Percentiles rank a stretch among this genome's conserved stretches.
Conservation (phyloP, 257 asterid species). For the Solanum appendiculatum region DNA sequence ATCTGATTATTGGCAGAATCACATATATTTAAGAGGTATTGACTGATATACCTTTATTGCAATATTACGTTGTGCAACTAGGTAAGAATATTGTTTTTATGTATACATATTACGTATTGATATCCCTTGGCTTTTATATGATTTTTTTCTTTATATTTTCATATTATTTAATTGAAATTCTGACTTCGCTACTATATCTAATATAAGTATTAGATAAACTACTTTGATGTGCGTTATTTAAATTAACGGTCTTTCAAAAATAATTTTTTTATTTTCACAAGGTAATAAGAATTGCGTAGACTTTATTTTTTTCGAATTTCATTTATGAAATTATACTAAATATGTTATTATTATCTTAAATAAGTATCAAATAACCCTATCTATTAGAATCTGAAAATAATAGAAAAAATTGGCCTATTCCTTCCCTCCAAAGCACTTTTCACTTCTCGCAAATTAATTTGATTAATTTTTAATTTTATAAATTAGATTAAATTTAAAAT, state of each 20-base stretch:
- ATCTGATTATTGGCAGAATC: not conserved
- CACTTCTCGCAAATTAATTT: not conserved
- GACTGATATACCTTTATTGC: too few species aligned
- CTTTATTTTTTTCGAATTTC: not conserved
- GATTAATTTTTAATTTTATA: too few species aligned
- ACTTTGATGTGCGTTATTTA: not conserved
- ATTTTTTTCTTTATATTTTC: too few species aligned
- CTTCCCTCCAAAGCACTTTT: not conserved
- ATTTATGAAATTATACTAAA: not conserved
- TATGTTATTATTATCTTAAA: not conserved
- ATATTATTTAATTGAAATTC: too few species aligned
- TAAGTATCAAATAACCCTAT: not conserved
- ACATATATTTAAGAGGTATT: too few species aligned
- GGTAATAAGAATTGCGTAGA: not conserved
- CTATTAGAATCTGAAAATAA: not conserved
- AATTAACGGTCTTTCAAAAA: not conserved
- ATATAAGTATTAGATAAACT: not conserved
- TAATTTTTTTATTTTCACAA: not conserved
- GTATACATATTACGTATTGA: too few species aligned
- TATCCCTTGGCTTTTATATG: too few species aligned
- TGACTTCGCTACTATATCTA: too few species aligned
- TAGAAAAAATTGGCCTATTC: not conserved
- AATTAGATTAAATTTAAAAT: too few species aligned
- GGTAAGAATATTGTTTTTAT: too few species aligned
- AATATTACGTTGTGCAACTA: too few species aligned